Evolutionary conservation across 108 stramenopile genomes (phyloP).

Genomic region (Parietichytrium sp.): DNA sequence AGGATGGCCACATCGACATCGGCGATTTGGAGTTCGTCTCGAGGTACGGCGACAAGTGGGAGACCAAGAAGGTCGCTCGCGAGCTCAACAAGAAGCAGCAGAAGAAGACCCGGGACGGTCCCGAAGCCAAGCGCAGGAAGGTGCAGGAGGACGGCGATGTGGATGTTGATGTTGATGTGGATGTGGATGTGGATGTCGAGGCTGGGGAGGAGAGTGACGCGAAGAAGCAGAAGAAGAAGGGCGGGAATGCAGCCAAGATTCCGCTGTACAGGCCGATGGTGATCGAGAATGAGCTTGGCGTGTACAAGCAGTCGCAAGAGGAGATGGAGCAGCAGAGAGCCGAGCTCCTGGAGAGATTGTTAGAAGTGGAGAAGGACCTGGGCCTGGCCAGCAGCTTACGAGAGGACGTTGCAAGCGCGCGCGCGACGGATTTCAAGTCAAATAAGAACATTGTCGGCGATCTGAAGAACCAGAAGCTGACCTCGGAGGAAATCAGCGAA

Average conservation of each 20-base stretch:
- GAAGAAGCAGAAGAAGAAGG: slow-evolving; percentile 35
- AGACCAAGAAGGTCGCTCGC: too few relatives aligned
- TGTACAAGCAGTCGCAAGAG: not conserved
- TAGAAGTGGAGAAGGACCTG: slow-evolving; percentile 8
- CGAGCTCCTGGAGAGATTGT: not conserved
- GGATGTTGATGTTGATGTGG: too few relatives aligned
- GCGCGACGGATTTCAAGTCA: not conserved
- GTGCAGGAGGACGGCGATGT: too few relatives aligned
- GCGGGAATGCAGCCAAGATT: not conserved
- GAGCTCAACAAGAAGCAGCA: too few relatives aligned
- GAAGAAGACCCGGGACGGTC: too few relatives aligned
- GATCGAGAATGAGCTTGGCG: not conserved
- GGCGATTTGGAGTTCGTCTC: too few relatives aligned
- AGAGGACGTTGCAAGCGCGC: not conserved
- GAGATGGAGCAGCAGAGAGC: not conserved
- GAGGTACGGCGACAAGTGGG: too few relatives aligned
- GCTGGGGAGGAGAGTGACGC: too few relatives aligned
- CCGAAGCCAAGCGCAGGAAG: too few relatives aligned
- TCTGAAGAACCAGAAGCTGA: not conserved
- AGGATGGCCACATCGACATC: too few relatives aligned
- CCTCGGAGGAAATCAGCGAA: not conserved
- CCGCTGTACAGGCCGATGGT: not conserved
- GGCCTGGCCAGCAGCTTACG: not conserved
- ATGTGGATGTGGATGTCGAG: too few relatives aligned
- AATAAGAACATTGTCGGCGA: slow-evolving; percentile 6